Evolutionary conservation across 2,329 filamentous ascomycete genomes (phyloP).

Genomic region (Lasiodiplodia citricola): DNA sequence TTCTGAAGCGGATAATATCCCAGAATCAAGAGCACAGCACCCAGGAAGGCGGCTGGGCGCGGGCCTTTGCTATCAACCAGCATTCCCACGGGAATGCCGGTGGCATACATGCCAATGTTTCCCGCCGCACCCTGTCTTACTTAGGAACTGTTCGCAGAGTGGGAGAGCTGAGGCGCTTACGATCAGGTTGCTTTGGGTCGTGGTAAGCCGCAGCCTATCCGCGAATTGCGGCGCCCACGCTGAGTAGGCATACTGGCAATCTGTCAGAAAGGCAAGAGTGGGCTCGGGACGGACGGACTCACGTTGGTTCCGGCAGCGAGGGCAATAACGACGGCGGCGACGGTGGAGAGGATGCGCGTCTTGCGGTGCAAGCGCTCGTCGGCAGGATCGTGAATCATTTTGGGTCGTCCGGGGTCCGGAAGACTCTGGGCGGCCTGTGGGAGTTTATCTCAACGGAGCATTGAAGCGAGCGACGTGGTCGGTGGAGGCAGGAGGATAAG

Average conservation of each 20-base stretch:
- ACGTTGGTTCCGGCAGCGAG: slow-evolving; percentile 94
- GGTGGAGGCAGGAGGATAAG: neutral
- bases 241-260: slow-evolving; percentile 91
- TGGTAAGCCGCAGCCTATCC: slow-evolving; percentile 80
- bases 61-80: slow-evolving; percentile 85
- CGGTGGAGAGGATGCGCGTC: slow-evolving; percentile 78
- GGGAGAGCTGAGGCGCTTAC: slow-evolving; percentile 54
- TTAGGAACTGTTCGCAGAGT: slow-evolving; percentile 35
- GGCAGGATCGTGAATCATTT: slow-evolving; percentile 28
- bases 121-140: slow-evolving; percentile 63
- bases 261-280: neutral
- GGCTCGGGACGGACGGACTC: slow-evolving; percentile 37
- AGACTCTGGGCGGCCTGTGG: slow-evolving; percentile 11
- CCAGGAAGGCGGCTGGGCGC: slow-evolving; percentile 76
- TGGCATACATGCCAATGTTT: slow-evolving; percentile 93
- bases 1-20: slow-evolving; percentile 87
- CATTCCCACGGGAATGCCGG: slow-evolving; percentile 87
- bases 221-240: slow-evolving; percentile 98
- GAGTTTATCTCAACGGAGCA: neutral
- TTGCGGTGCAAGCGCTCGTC: slow-evolving; percentile 59
- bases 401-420: slow-evolving; percentile 17
- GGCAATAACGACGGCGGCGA: slow-evolving; percentile 83
- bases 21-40: slow-evolving; percentile 71
- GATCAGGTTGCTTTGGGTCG: slow-evolving; percentile 93
- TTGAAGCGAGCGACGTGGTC: slow-evolving; percentile 11